A percentile compares a stretch with the other conserved stretches of the same genome.
These are phyloP conservation scores for Trichoderma erinaceum DNA, from an alignment of 495 filamentous ascomycete genomes.

Conservation along the genomic window DNA sequence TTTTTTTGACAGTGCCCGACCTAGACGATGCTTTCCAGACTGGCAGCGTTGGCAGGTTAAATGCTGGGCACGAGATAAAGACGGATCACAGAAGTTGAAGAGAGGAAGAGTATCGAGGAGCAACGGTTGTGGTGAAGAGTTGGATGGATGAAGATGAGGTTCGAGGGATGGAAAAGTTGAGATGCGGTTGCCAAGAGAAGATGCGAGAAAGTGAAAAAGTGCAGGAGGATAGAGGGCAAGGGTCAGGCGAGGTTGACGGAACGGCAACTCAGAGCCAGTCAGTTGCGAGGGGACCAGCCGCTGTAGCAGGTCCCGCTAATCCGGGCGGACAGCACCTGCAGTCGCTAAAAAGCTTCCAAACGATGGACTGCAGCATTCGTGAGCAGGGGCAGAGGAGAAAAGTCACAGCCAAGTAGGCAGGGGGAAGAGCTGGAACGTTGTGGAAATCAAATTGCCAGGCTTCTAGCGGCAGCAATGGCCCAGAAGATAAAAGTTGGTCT, in stretches of 20 bases:
- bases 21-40: not conserved
- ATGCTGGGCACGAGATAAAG: not conserved
- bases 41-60: not conserved
- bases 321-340: not conserved
- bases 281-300: slow-evolving; percentile 6
- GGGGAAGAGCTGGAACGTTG: too few species aligned
- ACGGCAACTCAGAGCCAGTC: not conserved
- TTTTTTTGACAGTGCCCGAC: not conserved
- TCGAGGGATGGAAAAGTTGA: not conserved
- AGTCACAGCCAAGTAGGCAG: too few species aligned
- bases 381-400: too few species aligned
- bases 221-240: not conserved
- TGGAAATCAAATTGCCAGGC: not conserved
- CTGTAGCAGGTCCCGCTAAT: not conserved
- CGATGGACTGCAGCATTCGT: not conserved
- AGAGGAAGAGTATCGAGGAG: not conserved
- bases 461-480: not conserved
- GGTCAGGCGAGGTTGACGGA: slow-evolving; percentile 8
- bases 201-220: not conserved
- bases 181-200: not conserved
- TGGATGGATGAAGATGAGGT: not conserved
- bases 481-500: not conserved
- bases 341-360: too few species aligned
- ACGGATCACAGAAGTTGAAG: too few species aligned
- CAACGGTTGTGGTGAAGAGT: not conserved